Evolutionary conservation across 257 asterid species (phyloP), one percentile per base, ranked within the genome.

Genomic region (Schizonepeta tenuifolia): DNA sequence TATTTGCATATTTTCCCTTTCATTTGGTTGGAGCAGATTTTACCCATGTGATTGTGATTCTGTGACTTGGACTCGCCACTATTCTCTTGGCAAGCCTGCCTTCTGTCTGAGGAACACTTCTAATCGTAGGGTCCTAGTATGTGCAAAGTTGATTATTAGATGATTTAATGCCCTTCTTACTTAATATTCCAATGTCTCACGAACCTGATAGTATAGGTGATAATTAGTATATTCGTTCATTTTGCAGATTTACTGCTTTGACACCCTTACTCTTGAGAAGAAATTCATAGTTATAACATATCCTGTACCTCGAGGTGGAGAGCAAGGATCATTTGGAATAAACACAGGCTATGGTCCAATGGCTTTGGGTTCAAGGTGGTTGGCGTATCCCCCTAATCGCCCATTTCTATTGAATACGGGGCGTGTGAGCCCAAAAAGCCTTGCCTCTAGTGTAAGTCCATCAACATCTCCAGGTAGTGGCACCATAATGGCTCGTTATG

Each of bases 331-430:
- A 51, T 78, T 81, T 71, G 88, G 85, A 20, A 77, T 89, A 68
- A 81, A 81, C 79, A 84, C 87, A 2, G 91, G 88, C 15, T 87
- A 85, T 63, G 96, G 96, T 63, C 91, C 96, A 66, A 79, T 89
- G 88, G 91, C 93, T 51, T 80, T 89, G 83, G 93, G 96, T 64
- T 82, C 93, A 70, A 83, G 96, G 79, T 89, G 96, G 96, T 74
- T 89, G 85, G 93, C 93, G 2, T 89, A 84, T 65, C 73, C 96
- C 60, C 88, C 96, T 57, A 81, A 81, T 70, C 88, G 87, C 49
- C 93, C 96, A 7, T 79, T 83, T 72, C 64, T 80, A 77, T 79
- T 82, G 77, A 82, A 77, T 69, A 74, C 84, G 3, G 88, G 90
- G 56, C 82, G 86, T 49, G 82, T 85, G 76, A 86, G 87, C 77